These are phyloP conservation scores for Chlorella sp. DNA, from an alignment of 139 green algal species.

Conservation along the genomic window DNA sequence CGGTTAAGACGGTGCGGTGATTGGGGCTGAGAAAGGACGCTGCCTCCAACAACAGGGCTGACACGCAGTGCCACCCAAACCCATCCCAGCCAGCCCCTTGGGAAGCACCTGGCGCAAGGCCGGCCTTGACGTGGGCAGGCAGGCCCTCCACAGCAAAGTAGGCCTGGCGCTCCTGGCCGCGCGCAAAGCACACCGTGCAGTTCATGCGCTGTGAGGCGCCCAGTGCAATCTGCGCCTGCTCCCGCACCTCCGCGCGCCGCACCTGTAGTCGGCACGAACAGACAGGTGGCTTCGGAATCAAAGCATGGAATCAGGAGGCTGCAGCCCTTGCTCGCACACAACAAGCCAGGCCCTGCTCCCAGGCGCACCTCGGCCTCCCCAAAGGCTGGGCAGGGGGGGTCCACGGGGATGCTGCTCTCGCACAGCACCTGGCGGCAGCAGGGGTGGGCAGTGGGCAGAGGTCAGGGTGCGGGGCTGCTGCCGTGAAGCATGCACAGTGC, in stretches of 20 bases:
- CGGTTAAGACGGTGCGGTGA: too few species aligned
- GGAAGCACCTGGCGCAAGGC: slow-evolving; percentile 1
- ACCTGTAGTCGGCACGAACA: background rate
- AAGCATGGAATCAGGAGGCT: too few species aligned
- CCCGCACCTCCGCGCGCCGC: slow-evolving; percentile 48
- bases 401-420: slow-evolving; percentile 25
- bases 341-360: too few species aligned
- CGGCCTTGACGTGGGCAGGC: slow-evolving; percentile 33
- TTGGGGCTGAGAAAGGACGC: too few species aligned
- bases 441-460: background rate
- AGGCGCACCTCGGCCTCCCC: slow-evolving; percentile 29
- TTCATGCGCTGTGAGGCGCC: slow-evolving; percentile 40
- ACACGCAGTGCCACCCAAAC: too few species aligned
- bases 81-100: background rate
- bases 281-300: too few species aligned
- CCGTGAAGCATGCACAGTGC: too few species aligned
- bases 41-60: too few species aligned
- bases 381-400: background rate
- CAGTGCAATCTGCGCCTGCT: slow-evolving; percentile 27
- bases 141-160: slow-evolving; percentile 69
- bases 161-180: slow-evolving; percentile 76
- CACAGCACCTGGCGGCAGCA: slow-evolving; percentile 29
- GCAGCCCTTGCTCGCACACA: too few species aligned
- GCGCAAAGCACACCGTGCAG: slow-evolving; percentile 82
- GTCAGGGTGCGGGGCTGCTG: background rate